Evolutionary conservation across 306 rosid genomes (phyloP), one percentile per base, ranked within the genome.

Genomic region (Gynostemma pentaphyllum): DNA sequence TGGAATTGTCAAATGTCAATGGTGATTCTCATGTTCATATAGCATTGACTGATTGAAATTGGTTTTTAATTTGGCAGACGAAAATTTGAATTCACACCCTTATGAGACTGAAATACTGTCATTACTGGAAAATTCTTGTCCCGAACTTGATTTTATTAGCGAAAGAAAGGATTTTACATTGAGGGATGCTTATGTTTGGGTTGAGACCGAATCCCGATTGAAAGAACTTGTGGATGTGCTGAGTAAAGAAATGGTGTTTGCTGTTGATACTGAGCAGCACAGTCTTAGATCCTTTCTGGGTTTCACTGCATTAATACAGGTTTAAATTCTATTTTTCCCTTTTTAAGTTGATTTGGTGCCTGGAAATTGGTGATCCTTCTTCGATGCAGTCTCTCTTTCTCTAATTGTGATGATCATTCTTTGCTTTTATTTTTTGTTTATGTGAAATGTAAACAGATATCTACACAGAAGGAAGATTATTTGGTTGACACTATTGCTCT

Each of bases 201-300:
- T 87, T n/a, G 78, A 87, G 72, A 83, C 80, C 2, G 87, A 76
- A 80, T 59, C 68, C 68, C 79, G 80, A 59, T 70, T 90, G 56
- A 70, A 67, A 74, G 81, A 85, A 53, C 80, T 90, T 21, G 87
- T 66, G 37, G 65, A 70, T 73, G 77, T 68, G 5, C 75, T 90
- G 77, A 75, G 75, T 55, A 74, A 74, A 52, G 84, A 83, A 77
- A 80, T 36, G 55, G 74, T 72, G 23, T 79, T 90, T 70, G 84
- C 80, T 13, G 99, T 92, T 50, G 99, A 92, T 72, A 92, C 96
- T 6, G 96, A 86, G 79, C 96, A 88, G 75, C 94, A 92, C 76
- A 79, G 92, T 73, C 70, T 86, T 51, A 65, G 84, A 47, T 82
- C 95, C 44, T 92, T 84, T 81, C 70, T 86, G 27, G 99, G 96